Conservation (phyloP, 2,329 filamentous ascomycete genomes). For the Pyricularia grisea region DNA sequence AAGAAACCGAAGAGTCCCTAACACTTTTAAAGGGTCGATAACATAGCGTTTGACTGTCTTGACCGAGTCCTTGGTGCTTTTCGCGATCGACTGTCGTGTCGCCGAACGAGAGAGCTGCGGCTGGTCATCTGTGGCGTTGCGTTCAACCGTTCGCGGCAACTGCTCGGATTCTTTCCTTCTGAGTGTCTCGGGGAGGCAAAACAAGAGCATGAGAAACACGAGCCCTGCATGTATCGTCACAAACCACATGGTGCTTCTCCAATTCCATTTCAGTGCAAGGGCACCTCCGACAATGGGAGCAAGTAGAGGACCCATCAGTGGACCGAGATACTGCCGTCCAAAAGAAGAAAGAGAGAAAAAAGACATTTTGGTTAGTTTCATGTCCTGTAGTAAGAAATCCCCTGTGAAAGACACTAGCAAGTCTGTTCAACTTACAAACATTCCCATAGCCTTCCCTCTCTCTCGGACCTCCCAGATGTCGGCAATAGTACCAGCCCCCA, state of each 20-base stretch:
- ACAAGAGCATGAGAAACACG: conserved; percentile 44
- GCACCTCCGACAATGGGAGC: conserved; percentile 70
- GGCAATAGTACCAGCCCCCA: conserved; percentile 74
- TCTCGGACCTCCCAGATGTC: conserved; percentile 70
- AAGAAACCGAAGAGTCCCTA: conserved; percentile 65
- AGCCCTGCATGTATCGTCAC: conserved; percentile 59
- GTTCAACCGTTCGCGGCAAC: background rate
- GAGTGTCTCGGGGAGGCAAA: conserved; percentile 60
- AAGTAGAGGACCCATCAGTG: conserved; percentile 63
- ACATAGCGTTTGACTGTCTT: conserved; percentile 49
- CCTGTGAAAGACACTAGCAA: background rate
- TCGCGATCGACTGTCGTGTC: conserved; percentile 47
- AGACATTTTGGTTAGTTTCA: background rate
- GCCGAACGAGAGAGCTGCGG: conserved; percentile 37
- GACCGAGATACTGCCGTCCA: conserved; percentile 53
- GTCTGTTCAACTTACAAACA: conserved; percentile 35
- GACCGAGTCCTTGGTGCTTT: conserved; percentile 43
- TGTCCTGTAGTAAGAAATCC: background rate
- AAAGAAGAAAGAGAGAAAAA: background rate
- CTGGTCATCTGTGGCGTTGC: background rate
- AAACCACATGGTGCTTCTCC: conserved; percentile 74
- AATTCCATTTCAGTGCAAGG: conserved; percentile 58
- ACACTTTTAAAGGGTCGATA: conserved; percentile 62
- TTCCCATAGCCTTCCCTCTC: conserved; percentile 68
- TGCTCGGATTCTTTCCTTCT: conserved; percentile 16